A percentile compares a stretch with the other conserved stretches of the same genome.
Evolutionary conservation across 176 grass and related monocot species (phyloP).

Genomic region (Musa acuminata): DNA sequence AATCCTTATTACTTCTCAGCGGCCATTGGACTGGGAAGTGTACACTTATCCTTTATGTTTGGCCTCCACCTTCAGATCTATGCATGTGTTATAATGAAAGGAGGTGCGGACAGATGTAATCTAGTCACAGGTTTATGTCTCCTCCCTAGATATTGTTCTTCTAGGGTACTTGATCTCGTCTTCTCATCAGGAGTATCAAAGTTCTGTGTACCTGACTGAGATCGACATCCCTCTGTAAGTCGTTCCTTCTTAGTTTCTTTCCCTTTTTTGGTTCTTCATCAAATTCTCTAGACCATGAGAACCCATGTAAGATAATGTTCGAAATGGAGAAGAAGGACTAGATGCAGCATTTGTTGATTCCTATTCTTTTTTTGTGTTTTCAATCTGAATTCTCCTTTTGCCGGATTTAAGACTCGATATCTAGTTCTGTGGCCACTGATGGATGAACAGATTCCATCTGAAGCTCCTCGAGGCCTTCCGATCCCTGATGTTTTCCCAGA

Average conservation of each 20-base stretch:
- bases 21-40: constrained; percentile 8
- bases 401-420: background rate
- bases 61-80: constrained; percentile 13
- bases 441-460: constrained; percentile 39
- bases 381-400: background rate
- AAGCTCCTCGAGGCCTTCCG: constrained; percentile 38
- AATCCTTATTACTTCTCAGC: constrained; percentile 14
- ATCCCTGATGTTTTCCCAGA: constrained; percentile 10
- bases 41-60: constrained; percentile 12
- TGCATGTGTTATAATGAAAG: constrained; percentile 17
- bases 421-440: constrained; percentile 37
- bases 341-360: background rate
- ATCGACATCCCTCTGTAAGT: constrained; percentile 1
- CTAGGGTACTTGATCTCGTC: background rate
- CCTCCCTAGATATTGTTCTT: background rate
- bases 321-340: background rate
- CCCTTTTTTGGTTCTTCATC: background rate
- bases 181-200: background rate
- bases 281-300: background rate
- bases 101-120: constrained; percentile 1
- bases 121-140: background rate
- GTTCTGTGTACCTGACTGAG: background rate
- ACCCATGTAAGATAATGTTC: background rate
- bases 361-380: background rate
- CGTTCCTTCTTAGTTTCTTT: background rate